Evolutionary conservation across 2,329 filamentous ascomycete genomes (phyloP).

Genomic region (Calcarisporium arbuscula): DNA sequence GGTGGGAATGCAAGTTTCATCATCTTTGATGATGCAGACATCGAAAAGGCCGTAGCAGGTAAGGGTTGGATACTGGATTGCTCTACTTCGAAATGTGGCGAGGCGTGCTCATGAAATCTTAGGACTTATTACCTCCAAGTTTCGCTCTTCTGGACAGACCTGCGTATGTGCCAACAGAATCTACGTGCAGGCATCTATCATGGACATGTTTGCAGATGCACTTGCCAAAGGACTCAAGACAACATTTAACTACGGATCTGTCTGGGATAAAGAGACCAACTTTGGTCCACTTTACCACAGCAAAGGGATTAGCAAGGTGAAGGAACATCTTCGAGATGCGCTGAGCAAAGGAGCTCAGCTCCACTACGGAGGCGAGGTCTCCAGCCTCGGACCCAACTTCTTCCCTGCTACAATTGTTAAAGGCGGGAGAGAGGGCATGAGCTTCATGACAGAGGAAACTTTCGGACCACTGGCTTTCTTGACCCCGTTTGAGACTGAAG

Average conservation of each 20-base stretch:
- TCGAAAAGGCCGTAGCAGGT: slow-evolving; percentile 57
- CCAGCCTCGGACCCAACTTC: slow-evolving; percentile 46
- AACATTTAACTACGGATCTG: slow-evolving; percentile 59
- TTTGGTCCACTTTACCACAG: slow-evolving; percentile 62
- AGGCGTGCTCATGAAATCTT: no score
- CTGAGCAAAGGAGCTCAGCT: slow-evolving; percentile 55
- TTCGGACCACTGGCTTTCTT: slow-evolving; percentile 70
- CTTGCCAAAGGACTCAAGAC: not conserved
- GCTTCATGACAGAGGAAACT: slow-evolving; percentile 62
- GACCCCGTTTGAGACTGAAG: slow-evolving; percentile 64
- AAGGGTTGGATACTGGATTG: no score
- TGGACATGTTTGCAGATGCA: slow-evolving; percentile 53
- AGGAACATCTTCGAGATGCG: slow-evolving; percentile 59
- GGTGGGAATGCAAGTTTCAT: slow-evolving; percentile 72
- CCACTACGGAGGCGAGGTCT: slow-evolving; percentile 46
- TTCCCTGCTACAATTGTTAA: slow-evolving; percentile 66
- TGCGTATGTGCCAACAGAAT: slow-evolving; percentile 80
- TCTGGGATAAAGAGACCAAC: slow-evolving; percentile 49
- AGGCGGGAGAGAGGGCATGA: slow-evolving; percentile 62
- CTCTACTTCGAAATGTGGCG: no score
- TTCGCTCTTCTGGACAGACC: slow-evolving; percentile 84
- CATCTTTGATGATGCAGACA: slow-evolving; percentile 68
- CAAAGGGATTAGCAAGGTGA: slow-evolving; percentile 47
- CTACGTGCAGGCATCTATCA: slow-evolving; percentile 66
- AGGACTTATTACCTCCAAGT: slow-evolving; percentile 76